phyloP scores from a whole-genome alignment of 2,329 filamentous ascomycete genomes.

The Fusarium nygamai region DNA sequence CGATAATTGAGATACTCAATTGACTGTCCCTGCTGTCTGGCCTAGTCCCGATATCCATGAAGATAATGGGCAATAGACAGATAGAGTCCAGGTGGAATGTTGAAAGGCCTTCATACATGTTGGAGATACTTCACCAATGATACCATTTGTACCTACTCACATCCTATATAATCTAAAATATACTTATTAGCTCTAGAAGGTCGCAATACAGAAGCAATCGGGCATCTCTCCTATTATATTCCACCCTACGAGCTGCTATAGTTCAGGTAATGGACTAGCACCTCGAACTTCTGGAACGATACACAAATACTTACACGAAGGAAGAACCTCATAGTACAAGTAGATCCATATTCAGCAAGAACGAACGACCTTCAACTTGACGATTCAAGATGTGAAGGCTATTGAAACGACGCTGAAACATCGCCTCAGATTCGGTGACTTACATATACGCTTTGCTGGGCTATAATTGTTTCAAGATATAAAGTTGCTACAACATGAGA shows the following conservation, averaged over 20 bases:
- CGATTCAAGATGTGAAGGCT: background rate
- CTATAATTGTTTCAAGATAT: background rate
- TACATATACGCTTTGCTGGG: background rate
- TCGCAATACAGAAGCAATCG: accelerated
- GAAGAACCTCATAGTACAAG: accelerated
- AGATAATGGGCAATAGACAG: too few species aligned
- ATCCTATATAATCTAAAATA: too few species aligned
- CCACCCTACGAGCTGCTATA: too few species aligned
- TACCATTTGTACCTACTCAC: accelerated
- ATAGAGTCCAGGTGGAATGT: accelerated
- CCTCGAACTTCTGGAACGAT: background rate
- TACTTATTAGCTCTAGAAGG: accelerated
- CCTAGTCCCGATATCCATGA: too few species aligned
- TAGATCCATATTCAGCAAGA: background rate
- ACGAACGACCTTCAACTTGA: background rate
- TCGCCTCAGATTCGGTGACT: too few species aligned
- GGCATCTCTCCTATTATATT: background rate
- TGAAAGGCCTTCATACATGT: background rate
- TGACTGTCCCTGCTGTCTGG: accelerated
- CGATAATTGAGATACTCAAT: accelerated
- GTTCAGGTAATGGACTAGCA: background rate
- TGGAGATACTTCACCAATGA: accelerated
- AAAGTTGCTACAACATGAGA: background rate
- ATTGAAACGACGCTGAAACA: background rate
- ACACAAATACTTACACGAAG: background rate